A percentile compares a stretch with the other conserved stretches of the same genome.
These are phyloP conservation scores for Priceomyces carsonii DNA, from an alignment of 805 yeast genomes.

Conservation along the genomic window DNA sequence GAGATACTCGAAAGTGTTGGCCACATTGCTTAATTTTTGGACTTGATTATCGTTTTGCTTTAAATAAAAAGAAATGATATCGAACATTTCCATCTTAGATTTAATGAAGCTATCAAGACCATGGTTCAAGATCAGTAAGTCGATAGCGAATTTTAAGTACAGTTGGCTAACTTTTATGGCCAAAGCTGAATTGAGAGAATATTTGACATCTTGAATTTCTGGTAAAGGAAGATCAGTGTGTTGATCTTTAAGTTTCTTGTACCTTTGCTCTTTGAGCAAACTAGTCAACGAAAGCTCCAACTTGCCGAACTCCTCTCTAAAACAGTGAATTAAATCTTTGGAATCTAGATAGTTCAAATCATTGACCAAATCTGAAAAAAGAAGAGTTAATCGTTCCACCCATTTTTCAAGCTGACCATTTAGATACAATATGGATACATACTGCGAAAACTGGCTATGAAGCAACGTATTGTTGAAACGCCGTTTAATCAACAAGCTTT, in stretches of 20 bases:
- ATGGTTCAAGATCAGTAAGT: constrained; percentile 10
- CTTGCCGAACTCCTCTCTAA: constrained; percentile 5
- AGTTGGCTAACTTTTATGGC: constrained; percentile 7
- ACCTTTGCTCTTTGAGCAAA: background rate
- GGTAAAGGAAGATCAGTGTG: constrained; percentile 1
- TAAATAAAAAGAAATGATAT: constrained; percentile 3
- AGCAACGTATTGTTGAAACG: constrained; percentile 10
- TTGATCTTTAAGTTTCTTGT: constrained; percentile 2
- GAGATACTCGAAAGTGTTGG: background rate
- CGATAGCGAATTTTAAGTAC: constrained; percentile 8
- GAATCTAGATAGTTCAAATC: constrained; percentile 12
- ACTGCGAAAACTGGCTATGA: constrained; percentile 19
- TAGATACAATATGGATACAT: constrained; percentile 12
- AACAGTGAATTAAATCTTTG: constrained; percentile 9
- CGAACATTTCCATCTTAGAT: constrained; percentile 10
- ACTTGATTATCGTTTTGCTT: background rate
- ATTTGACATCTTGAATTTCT: background rate
- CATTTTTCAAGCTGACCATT: constrained; percentile 11
- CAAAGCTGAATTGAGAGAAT: too few species aligned
- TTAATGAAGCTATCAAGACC: constrained; percentile 12
- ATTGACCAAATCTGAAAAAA: constrained; percentile 11
- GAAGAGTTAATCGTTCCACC: constrained; percentile 9
- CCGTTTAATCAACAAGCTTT: constrained; percentile 6
- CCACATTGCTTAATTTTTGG: background rate
- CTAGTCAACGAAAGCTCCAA: constrained; percentile 2